Percentiles rank a stretch among this genome's conserved stretches.
Conservation (phyloP, 2,329 filamentous ascomycete species). For the Alternaria arborescens region DNA sequence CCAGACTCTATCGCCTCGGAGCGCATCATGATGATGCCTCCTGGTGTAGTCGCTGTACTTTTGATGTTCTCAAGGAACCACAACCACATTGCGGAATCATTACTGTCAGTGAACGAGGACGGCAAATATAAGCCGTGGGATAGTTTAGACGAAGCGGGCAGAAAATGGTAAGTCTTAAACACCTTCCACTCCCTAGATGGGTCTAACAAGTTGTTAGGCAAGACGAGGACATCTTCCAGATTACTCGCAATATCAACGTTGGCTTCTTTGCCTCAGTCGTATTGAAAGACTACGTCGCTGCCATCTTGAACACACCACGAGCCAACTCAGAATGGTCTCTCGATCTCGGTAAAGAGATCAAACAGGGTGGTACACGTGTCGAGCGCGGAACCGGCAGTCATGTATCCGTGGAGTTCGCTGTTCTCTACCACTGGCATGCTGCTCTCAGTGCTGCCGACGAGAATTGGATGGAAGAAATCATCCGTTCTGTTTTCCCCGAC, state of each 20-base stretch:
- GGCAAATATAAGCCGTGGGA: slow-evolving; percentile 76
- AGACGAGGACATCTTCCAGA: slow-evolving; percentile 54
- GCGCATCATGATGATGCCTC: slow-evolving; percentile 70
- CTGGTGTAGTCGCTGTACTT: slow-evolving; percentile 71
- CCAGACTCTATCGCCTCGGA: slow-evolving; percentile 73
- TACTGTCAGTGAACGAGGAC: slow-evolving; percentile 83
- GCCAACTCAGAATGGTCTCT: slow-evolving; percentile 81
- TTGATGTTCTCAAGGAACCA: slow-evolving; percentile 78
- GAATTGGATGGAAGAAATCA: slow-evolving; percentile 74
- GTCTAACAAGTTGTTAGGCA: slow-evolving; percentile 30
- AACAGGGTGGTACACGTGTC: slow-evolving; percentile 67
- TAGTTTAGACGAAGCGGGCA: slow-evolving; percentile 59
- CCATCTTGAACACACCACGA: slow-evolving; percentile 75
- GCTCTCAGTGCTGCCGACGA: slow-evolving; percentile 78
- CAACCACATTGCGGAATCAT: slow-evolving; percentile 80
- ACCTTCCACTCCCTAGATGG: background rate
- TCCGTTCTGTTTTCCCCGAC: slow-evolving; percentile 32
- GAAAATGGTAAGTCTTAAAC: slow-evolving; percentile 42
- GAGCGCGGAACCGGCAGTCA: slow-evolving; percentile 76
- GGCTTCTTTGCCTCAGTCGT: slow-evolving; percentile 69
- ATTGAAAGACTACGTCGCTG: slow-evolving; percentile 79
- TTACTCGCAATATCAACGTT: slow-evolving; percentile 66
- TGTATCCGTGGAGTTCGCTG: slow-evolving; percentile 86
- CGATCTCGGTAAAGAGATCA: slow-evolving; percentile 70
- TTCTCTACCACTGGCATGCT: slow-evolving; percentile 87